Base-by-base conservation (phyloP, 495 filamentous ascomycete genomes). In the Beverwykella pulmonaria region DNA sequence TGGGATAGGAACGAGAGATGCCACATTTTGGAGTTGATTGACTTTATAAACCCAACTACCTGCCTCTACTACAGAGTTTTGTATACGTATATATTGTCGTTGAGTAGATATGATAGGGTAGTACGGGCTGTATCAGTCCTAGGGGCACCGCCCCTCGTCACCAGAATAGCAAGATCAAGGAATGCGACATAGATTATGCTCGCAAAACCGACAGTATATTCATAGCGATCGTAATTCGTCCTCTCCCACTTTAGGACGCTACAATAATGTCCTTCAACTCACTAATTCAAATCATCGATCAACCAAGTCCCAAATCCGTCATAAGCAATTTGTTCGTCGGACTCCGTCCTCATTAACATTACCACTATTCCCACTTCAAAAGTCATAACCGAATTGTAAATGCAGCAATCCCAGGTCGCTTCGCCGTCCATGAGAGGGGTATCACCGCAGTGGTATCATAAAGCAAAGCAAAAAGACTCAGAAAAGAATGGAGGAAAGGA, bases 401-500 rank as follows among this genome's bases (percentile, higher is more conserved):
- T 63, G 65, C 59, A 68, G 65, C 30, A 63, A 58, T 63, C 39
- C 59, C 41, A 68, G 53, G 59, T 34, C 26, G 52, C 36, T 53
- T 61, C 62, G 54, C 53, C 53, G 44, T 39, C 41, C 56, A 58
- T 53, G 53, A 63, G 15, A 39, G 65, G n/a, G 65, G 65, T 68
- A 68, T 68, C 65, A 46, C 50, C 47, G 57, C 49, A 56, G 56
- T 66, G 56, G 58, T 61, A 61, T 61, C 64, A 61, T 63, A 54
- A 68, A 62, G 26, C 7, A 22, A 59, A 65, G 39, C 1, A 6
- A 22, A 56, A 67, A 61, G 27, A 27, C 3, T 25, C 9, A 32
- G 55, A 46, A 67, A 56, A 29, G 26, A 27, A 57, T 44, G 48
- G 53, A 46, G 47, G 49, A 53, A n/a, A 46, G 52, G 44, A 58